Evolutionary conservation across 805 yeast genomes (phyloP).

Genomic region (Candida nemodendra): DNA sequence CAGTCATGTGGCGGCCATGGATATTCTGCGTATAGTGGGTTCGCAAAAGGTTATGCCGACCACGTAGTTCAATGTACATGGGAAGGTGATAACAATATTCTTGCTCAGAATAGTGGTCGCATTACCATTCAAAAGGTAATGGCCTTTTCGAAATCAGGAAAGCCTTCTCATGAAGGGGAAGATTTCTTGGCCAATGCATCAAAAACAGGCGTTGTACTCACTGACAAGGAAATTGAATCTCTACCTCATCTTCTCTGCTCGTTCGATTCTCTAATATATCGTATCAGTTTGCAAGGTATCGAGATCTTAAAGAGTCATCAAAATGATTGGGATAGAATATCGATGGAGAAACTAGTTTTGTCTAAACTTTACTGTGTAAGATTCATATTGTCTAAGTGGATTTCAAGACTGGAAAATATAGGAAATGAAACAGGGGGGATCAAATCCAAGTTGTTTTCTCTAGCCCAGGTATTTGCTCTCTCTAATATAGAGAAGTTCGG

Average conservation of each 20-base stretch:
- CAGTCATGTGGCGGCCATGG: constrained; percentile 98
- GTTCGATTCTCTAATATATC: constrained; percentile 40
- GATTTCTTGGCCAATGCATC: constrained; percentile 32
- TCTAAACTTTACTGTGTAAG: constrained; percentile 53
- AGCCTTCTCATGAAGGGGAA: constrained; percentile 46
- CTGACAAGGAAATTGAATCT: constrained; percentile 29
- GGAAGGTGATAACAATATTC: constrained; percentile 95
- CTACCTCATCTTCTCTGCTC: constrained; percentile 35
- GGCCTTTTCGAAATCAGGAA: constrained; percentile 37
- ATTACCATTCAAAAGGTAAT: constrained; percentile 57
- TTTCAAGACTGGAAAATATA: constrained; percentile 30
- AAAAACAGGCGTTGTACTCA: constrained; percentile 33
- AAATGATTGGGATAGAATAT: constrained; percentile 45
- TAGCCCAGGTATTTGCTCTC: constrained; percentile 64
- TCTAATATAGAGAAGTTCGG: constrained; percentile 68
- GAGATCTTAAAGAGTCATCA: constrained; percentile 33
- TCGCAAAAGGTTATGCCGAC: constrained; percentile 84
- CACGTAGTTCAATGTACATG: constrained; percentile 99
- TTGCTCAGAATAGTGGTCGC: constrained; percentile 82
- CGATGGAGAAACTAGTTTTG: constrained; percentile 43
- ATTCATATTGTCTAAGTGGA: constrained; percentile 43
- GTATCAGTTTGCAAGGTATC: constrained; percentile 36
- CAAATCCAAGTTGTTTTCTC: constrained; percentile 45
- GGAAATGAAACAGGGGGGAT: constrained; percentile 38
- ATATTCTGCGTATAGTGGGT: constrained; percentile 87